Conservation (phyloP, 179 eudicot species). For the Carnegiea gigantea region DNA sequence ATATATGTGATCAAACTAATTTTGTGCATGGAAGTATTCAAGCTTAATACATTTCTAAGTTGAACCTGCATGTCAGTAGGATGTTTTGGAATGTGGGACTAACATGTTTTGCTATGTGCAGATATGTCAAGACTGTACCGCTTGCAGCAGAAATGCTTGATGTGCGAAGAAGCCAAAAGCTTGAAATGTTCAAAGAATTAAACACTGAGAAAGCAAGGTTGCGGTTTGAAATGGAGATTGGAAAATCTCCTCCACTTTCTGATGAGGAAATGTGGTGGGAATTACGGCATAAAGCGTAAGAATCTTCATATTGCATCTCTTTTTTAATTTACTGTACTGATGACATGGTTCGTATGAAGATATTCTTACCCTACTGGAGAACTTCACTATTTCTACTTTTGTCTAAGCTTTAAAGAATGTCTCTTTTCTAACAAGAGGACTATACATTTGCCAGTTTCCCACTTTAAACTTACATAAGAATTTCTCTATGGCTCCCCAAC, state of each 20-base stretch:
- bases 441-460: background rate
- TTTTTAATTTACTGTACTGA: background rate
- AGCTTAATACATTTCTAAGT: background rate
- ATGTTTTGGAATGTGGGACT: background rate
- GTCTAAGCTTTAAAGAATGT: too few species aligned
- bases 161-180: conserved; percentile 76
- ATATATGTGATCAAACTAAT: background rate
- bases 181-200: conserved; percentile 77
- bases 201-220: conserved; percentile 69
- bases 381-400: background rate
- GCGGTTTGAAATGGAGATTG: conserved; percentile 87
- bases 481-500: background rate
- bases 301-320: conserved; percentile 4
- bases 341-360: background rate
- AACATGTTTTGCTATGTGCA: conserved; percentile 34
- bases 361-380: background rate
- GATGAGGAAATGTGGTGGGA: conserved; percentile 86
- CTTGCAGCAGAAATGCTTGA: conserved; percentile 93
- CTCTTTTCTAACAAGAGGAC: background rate
- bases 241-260: conserved; percentile 92
- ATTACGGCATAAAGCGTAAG: conserved; percentile 91
- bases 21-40: background rate
- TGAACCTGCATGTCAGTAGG: background rate
- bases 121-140: conserved; percentile 97
- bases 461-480: background rate